phyloP scores from a whole-genome alignment of 192 early-diverging fungal genomes.

The Paraglomus brasilianum region DNA sequence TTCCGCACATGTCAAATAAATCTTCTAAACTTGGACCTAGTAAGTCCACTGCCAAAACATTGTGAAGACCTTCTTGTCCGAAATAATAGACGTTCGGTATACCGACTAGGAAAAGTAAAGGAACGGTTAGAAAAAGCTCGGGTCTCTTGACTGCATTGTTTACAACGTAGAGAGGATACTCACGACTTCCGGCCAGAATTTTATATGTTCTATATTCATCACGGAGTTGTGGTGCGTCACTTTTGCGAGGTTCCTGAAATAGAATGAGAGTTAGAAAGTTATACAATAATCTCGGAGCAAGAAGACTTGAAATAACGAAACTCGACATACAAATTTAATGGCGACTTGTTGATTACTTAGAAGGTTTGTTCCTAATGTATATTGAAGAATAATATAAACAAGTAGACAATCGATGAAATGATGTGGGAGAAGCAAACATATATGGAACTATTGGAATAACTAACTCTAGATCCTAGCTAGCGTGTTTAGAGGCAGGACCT shows the following conservation, averaged over 20 bases:
- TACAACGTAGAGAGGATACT: no score
- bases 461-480: neutral
- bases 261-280: no score
- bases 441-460: constrained; percentile 3
- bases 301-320: constrained; percentile 23
- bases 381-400: constrained; percentile 14
- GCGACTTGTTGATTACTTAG: constrained; percentile 90
- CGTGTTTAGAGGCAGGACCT: neutral
- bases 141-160: no score
- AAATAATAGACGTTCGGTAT: constrained; percentile 93
- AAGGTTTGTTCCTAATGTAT: constrained; percentile 72
- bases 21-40: constrained; percentile 94
- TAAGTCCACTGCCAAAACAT: constrained; percentile 92
- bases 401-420: constrained; percentile 25
- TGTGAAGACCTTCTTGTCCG: constrained; percentile 95
- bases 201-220: constrained; percentile 97
- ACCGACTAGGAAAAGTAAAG: constrained; percentile 53
- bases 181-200: constrained; percentile 73
- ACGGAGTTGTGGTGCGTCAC: constrained; percentile 93
- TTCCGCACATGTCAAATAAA: constrained; percentile 93
- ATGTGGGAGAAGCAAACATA: constrained; percentile 22
- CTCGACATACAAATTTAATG: constrained; percentile 78
- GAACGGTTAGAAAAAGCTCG: neutral
- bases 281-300: constrained; percentile 25
- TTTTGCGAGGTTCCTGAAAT: constrained; percentile 80